Evolutionary conservation across 805 yeast species (phyloP).

Genomic region (Zygosaccharomyces bisporus): DNA sequence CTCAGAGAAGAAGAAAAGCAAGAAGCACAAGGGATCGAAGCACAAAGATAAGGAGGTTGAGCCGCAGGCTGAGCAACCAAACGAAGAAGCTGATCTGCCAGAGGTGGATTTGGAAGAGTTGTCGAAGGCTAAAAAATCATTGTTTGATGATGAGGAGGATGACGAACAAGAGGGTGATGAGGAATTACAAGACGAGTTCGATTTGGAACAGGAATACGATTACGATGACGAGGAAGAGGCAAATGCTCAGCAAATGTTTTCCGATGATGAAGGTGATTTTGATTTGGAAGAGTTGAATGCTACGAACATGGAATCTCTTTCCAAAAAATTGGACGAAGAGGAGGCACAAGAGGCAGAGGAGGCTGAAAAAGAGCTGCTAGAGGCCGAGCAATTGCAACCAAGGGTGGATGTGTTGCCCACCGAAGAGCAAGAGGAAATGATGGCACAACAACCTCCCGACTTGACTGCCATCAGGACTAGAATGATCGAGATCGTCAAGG

Average conservation of each 20-base stretch:
- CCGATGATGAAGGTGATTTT: conserved; percentile 70
- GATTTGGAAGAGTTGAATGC: conserved; percentile 71
- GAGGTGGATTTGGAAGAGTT: conserved; percentile 67
- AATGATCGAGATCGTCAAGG: conserved; percentile 92
- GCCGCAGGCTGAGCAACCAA: conserved; percentile 22
- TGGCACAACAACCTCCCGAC: conserved; percentile 59
- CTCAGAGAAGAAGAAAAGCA: conserved; percentile 17
- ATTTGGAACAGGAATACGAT: conserved; percentile 54
- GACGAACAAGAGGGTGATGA: conserved; percentile 27
- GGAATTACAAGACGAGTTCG: conserved; percentile 46
- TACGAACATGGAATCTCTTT: conserved; percentile 76
- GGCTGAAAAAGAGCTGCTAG: conserved; percentile 58
- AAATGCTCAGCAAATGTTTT: conserved; percentile 64
- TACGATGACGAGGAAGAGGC: conserved; percentile 37
- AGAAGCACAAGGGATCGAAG: conserved; percentile 9
- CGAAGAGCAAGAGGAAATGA: conserved; percentile 57
- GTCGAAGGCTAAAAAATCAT: conserved; percentile 63
- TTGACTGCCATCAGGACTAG: conserved; percentile 82
- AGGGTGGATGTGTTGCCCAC: conserved; percentile 75
- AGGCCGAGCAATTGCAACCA: conserved; percentile 59
- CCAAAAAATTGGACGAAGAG: conserved; percentile 59
- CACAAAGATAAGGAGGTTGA: conserved; percentile 20
- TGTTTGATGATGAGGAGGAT: conserved; percentile 55
- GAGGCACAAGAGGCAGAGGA: conserved; percentile 58
- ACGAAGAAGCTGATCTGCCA: conserved; percentile 47